Conservation (phyloP, 768 basidiomycete species). For the Lactarius pseudohatsudake region DNA sequence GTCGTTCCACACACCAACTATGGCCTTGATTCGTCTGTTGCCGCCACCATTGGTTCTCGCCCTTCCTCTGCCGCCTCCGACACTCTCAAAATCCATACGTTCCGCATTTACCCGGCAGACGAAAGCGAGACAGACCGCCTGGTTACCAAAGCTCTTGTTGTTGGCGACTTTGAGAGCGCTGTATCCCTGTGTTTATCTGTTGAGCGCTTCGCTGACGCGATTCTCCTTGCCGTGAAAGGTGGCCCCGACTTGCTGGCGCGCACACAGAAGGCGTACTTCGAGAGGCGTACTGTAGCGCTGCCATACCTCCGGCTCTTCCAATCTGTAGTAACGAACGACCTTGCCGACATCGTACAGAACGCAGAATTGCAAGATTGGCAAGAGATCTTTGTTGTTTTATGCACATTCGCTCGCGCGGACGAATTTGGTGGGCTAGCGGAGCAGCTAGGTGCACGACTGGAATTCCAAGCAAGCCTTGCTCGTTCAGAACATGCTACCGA, state of each 20-base stretch:
- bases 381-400: conserved; percentile 94
- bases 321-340: conserved; percentile 88
- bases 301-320: conserved; percentile 95
- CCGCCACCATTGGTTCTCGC: conserved; percentile 91
- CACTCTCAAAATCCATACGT: conserved; percentile 71
- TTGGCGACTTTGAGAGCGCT: conserved; percentile 94
- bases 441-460: conserved; percentile 87
- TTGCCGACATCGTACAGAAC: conserved; percentile 93
- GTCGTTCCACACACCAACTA: conserved; percentile 82
- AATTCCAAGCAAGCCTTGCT: conserved; percentile 72
- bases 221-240: conserved; percentile 89
- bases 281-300: conserved; percentile 65
- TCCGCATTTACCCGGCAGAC: conserved; percentile 85
- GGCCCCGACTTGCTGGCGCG: conserved; percentile 82
- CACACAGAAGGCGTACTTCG: conserved; percentile 94
- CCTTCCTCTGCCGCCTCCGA: conserved; percentile 81
- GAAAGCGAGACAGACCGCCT: conserved; percentile 87
- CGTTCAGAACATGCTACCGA: conserved; percentile 51
- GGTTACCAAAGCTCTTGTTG: conserved; percentile 88
- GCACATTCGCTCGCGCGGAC: conserved; percentile 84
- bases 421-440: conserved; percentile 89
- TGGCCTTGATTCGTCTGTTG: conserved; percentile 84
- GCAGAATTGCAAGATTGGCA: conserved; percentile 94
- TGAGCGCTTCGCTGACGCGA: conserved; percentile 91
- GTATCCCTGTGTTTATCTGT: conserved; percentile 88